These are phyloP conservation scores for Hirschioporus abietinus DNA, from an alignment of 768 basidiomycete genomes.

Conservation along the genomic window DNA sequence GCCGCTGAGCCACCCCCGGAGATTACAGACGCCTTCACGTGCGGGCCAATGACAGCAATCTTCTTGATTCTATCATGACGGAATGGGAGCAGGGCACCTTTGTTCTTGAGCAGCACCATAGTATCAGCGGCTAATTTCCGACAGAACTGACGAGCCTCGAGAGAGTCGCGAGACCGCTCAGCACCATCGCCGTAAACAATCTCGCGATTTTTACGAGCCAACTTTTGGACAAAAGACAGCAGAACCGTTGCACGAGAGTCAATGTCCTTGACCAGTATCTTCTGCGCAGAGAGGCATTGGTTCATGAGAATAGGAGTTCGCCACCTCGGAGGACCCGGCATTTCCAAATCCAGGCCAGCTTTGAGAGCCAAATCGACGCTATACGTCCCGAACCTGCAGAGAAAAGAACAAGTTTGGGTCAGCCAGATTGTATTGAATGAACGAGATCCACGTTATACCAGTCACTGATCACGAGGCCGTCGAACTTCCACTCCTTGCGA, in stretches of 20 bases:
- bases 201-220: conserved; percentile 49
- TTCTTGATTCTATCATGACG: conserved; percentile 31
- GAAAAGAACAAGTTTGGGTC: background rate
- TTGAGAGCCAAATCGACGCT: conserved; percentile 42
- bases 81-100: conserved; percentile 49
- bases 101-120: conserved; percentile 66
- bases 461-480: conserved; percentile 59
- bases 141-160: conserved; percentile 46
- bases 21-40: conserved; percentile 57
- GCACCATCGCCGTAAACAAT: conserved; percentile 58
- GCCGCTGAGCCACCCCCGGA: conserved; percentile 72
- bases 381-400: conserved; percentile 37
- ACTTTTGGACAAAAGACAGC: conserved; percentile 52
- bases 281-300: conserved; percentile 42
- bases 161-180: conserved; percentile 51
- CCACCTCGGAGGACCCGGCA: conserved; percentile 47
- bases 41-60: conserved; percentile 65
- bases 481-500: conserved; percentile 59
- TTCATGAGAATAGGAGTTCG: conserved; percentile 30
- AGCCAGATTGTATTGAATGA: background rate
- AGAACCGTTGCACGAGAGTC: conserved; percentile 47
- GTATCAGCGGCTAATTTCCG: conserved; percentile 54
- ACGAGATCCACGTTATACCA: conserved; percentile 26
- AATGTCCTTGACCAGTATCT: conserved; percentile 40
- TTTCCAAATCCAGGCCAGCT: conserved; percentile 61